A percentile compares a stretch with the other conserved stretches of the same genome.
Conservation (phyloP, 345 rosid species). For the Rhodomyrtus tomentosa region DNA sequence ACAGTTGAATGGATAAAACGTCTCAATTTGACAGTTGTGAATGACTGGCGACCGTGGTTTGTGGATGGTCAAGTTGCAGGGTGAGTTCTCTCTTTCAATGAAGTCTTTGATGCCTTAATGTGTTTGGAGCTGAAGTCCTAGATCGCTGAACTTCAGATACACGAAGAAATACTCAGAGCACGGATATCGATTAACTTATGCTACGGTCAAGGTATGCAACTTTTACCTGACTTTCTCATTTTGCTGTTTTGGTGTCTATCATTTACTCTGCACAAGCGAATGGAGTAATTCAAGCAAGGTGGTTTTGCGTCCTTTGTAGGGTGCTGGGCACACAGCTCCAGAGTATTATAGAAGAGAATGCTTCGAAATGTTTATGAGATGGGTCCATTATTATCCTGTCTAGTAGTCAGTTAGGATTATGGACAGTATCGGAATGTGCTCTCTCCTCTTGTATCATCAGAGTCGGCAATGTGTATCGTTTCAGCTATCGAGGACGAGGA, state of each 20-base stretch:
- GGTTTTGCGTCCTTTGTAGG: slow-evolving; percentile 4
- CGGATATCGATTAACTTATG: slow-evolving; percentile 22
- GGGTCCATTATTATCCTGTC: slow-evolving; percentile 20
- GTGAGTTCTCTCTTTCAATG: slow-evolving; percentile 1
- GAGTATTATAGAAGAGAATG: slow-evolving; percentile 22
- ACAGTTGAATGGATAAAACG: slow-evolving; percentile 16
- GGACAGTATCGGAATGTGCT: background rate
- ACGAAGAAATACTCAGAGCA: slow-evolving; percentile 9
- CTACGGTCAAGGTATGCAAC: slow-evolving; percentile 21
- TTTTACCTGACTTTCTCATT: background rate
- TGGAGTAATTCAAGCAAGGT: background rate
- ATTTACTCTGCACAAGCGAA: background rate
- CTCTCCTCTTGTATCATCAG: background rate
- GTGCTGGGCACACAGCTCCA: slow-evolving; percentile 29
- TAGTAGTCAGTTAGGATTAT: background rate
- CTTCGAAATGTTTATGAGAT: slow-evolving; percentile 23
- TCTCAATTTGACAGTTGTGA: slow-evolving; percentile 9
- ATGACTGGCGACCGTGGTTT: slow-evolving; percentile 31
- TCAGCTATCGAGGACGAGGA: background rate
- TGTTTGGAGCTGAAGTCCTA: background rate
- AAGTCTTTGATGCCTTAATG: background rate
- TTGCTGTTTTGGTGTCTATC: background rate
- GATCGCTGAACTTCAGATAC: slow-evolving; percentile 10
- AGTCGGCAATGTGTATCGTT: background rate
- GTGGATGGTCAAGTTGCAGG: slow-evolving; percentile 36